A percentile compares a stretch with the other conserved stretches of the same genome.
Evolutionary conservation across 2,329 filamentous ascomycete genomes (phyloP).

Genomic region (Diaporthe sp.): DNA sequence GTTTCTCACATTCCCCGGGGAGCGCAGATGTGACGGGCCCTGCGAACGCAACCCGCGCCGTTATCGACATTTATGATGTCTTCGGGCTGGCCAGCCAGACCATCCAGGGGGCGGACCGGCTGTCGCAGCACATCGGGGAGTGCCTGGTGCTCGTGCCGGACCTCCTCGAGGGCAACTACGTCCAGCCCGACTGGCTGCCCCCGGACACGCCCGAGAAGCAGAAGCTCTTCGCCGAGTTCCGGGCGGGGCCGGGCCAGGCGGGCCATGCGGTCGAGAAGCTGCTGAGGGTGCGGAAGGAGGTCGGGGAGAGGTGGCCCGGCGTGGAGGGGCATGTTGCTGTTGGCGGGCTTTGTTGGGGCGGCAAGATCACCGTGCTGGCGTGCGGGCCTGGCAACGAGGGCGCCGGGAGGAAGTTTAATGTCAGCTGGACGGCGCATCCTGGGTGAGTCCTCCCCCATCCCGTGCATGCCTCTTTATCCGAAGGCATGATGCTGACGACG

Average conservation of each 20-base stretch:
- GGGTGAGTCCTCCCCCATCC: constrained; percentile 42
- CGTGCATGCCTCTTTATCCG: background rate
- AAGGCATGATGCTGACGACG: background rate
- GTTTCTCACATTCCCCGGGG: background rate
- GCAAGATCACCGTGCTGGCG: constrained; percentile 55
- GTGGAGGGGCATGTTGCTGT: constrained; percentile 58
- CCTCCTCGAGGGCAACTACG: constrained; percentile 54
- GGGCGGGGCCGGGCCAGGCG: constrained; percentile 50
- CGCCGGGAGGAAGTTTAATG: constrained; percentile 53
- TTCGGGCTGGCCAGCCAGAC: constrained; percentile 62
- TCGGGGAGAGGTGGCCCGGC: constrained; percentile 51
- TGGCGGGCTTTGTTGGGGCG: constrained; percentile 67
- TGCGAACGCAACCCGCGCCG: constrained; percentile 51
- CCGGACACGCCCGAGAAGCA: constrained; percentile 61
- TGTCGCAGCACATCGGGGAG: constrained; percentile 53
- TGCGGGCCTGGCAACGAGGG: constrained; percentile 54
- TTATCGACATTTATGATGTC: constrained; percentile 64
- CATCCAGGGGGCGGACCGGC: constrained; percentile 62
- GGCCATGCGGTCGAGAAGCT: constrained; percentile 49
- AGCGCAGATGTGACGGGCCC: constrained; percentile 54
- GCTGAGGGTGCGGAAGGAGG: constrained; percentile 49
- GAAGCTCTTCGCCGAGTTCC: constrained; percentile 50
- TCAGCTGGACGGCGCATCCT: constrained; percentile 52
- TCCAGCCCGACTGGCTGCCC: constrained; percentile 54
- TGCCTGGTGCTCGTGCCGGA: constrained; percentile 59